Base-by-base conservation (phyloP, 805 yeast species). In the Monosporozyma aquatica region DNA sequence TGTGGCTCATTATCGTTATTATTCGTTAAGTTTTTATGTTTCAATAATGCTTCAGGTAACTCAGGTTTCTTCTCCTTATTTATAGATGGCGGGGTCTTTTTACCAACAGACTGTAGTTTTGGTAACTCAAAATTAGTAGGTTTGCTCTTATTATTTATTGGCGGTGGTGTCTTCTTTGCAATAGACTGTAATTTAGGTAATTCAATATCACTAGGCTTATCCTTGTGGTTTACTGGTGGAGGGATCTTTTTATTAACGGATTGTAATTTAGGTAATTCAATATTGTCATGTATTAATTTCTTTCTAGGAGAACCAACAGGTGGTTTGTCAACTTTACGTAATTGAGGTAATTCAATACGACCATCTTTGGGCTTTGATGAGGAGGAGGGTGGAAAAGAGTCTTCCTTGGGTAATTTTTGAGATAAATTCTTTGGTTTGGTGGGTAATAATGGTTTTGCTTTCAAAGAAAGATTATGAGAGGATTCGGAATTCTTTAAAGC, bases 11-110 rank as follows among this genome's bases (percentile, higher is more conserved):
- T 46, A 26, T 13, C 25, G 11, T 13, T 27, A 13, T 13, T 27
- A 13, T 37, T 25, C 6, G 34, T 48, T 23, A 47, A 18, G 11
- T 6, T 22, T 6, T 29, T 29, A 9, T 25, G 40, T 34, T 47
- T 46, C 14, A 42, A 34, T 29, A 58, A 41, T 1, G 61, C 59
- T 33, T 56, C 62, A 5, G 57, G 56, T 1, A 47, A 17, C 9
- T 48, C 46, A 8, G 50, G 46, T 41, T 26, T 34, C 14, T 41
- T 41, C 8, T 30, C 27, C 24, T 28, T 36, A 6, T 36, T 25
- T 11, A 22, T 38, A 5, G 8, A 15, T n/a, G 24, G 39, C 22
- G 14, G 41, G 6, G 13, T 33, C 13, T 4, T 30, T n/a, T 18
- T 25, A 10, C 23, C 30, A 11, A 48, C 46, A n/a, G 54, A 41